Evolutionary conservation across 2,329 filamentous ascomycete genomes (phyloP), one percentile per base, ranked within the genome.

Genomic region (Trichophyton schoenleinii): DNA sequence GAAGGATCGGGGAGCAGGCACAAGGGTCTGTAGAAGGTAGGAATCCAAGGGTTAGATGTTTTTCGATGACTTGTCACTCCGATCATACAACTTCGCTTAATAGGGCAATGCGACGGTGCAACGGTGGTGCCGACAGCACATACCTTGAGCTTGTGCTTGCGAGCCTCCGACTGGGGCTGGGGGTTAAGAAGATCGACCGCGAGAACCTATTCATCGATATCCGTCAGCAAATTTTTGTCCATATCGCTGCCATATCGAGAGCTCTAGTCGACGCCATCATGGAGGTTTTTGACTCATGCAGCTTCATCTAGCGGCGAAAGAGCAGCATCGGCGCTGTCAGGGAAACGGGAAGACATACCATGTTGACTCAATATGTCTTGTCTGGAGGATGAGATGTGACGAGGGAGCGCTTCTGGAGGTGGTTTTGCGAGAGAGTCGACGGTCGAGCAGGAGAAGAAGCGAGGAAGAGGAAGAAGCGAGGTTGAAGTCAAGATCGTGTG

Each of bases 71-170:
- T 53, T 36, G 13, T 22, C 34, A 38, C 34, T n/a, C 13, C 44
- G 3, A 20, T 3, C 3, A 25, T 20, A 15, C 9, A 13, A n/a
- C 44, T 59, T 60, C 34, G n/a, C 13, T 13, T 25, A 22, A 11
- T 22, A n/a, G 42, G n/a, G 15, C 0, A 42, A 52, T 62, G 55
- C 55, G 42, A 59, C 44, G 38, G 11, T 31, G 34, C 25, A 25
- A 53, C n/a, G 53, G 53, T 15, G 34, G 20, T 49, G 11, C 42
- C 46, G 20, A 46, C 38, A 25, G 57, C 36, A 58, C 81, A 70
- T 90, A 96, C 91, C 91, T 99, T 99, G 80, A 99, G 90, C 90
- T 99, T 99, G 89, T 99, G 94, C 89, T 97, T 97, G 84, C 91
- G 90, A 77, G 91, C 91, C 88, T 99, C 94, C 80, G 92, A 87